Conservation (phyloP, 169 alveolate species). For the Plasmodium berghei region DNA sequence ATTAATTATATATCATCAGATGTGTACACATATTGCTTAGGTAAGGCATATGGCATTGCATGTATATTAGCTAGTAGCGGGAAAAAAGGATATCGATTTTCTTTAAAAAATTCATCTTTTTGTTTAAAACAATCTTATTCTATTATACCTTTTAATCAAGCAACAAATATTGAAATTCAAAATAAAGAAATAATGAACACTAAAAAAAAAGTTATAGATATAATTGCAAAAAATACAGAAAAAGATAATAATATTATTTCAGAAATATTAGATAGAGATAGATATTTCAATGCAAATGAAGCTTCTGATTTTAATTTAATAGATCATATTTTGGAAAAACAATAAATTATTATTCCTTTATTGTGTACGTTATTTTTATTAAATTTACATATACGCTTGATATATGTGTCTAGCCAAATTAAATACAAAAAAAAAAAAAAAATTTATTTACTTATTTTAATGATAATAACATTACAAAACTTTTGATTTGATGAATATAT, state of each 20-base stretch:
- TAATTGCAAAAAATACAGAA: constrained; percentile 78
- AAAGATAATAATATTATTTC: constrained; percentile 54
- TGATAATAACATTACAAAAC: too few relatives aligned
- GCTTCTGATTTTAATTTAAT: constrained; percentile 57
- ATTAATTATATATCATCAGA: constrained; percentile 76
- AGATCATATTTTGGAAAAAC: constrained; percentile 59
- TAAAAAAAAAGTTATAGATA: constrained; percentile 72
- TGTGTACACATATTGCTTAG: constrained; percentile 38
- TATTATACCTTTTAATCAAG: constrained; percentile 80
- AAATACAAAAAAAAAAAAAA: too few relatives aligned
- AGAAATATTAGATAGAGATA: constrained; percentile 45
- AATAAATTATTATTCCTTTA: background rate
- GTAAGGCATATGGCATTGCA: constrained; percentile 84
- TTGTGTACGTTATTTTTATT: too few relatives aligned
- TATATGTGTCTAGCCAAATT: too few relatives aligned
- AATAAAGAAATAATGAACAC: constrained; percentile 83
- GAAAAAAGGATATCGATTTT: constrained; percentile 81
- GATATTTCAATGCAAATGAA: constrained; percentile 51
- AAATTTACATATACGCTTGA: too few relatives aligned
- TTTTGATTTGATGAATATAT: too few relatives aligned
- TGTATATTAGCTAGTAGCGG: constrained; percentile 83
- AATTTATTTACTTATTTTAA: too few relatives aligned
- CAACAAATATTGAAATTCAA: constrained; percentile 81
- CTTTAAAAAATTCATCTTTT: constrained; percentile 80
- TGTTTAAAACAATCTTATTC: constrained; percentile 80